Percentiles rank a stretch among this genome's conserved stretches.
Evolutionary conservation across 2,329 filamentous ascomycete genomes (phyloP).

Genomic region (Verticillium zaregamsianum): DNA sequence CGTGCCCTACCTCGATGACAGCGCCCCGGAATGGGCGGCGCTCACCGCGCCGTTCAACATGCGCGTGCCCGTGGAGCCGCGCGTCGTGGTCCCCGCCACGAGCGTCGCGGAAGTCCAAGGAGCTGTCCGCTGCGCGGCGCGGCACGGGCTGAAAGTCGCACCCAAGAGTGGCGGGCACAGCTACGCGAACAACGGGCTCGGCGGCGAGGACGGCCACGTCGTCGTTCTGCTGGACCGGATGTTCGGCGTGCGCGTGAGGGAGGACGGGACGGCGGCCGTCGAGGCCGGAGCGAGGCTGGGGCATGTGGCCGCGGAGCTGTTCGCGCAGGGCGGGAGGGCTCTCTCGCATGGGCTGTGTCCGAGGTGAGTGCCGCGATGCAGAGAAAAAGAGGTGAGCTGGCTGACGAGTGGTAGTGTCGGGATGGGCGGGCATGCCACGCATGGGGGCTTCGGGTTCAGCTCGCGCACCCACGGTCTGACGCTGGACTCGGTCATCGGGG

Average conservation of each 20-base stretch:
- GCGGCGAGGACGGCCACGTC: conserved; percentile 43
- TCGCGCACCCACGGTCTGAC: conserved; percentile 20
- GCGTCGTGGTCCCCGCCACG: conserved; percentile 37
- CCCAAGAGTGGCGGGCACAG: conserved; percentile 48
- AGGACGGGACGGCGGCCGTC: conserved; percentile 33
- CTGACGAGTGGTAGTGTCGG: conserved; percentile 25
- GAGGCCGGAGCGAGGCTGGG: conserved; percentile 48
- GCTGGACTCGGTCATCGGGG: conserved; percentile 29
- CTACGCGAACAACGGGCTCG: conserved; percentile 44
- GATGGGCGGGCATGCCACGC: conserved; percentile 32
- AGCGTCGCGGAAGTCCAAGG: conserved; percentile 39
- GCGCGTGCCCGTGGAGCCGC: conserved; percentile 29
- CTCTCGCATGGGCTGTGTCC: conserved; percentile 50
- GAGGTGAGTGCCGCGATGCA: conserved; percentile 28
- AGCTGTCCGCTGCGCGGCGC: conserved; percentile 39
- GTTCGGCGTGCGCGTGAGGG: conserved; percentile 36
- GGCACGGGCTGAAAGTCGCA: conserved; percentile 39
- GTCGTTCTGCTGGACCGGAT: conserved; percentile 42
- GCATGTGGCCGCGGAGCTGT: conserved; percentile 36
- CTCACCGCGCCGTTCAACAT: conserved; percentile 25
- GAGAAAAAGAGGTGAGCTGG: background rate
- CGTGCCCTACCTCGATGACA: conserved; percentile 15
- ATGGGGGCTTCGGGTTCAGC: conserved; percentile 33
- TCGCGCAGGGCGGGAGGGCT: conserved; percentile 31
- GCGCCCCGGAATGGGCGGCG: conserved; percentile 11